Percentiles rank a stretch among this genome's conserved stretches.
Conservation (phyloP, 495 filamentous ascomycete species). For the Hypoxylon cercidicola region DNA sequence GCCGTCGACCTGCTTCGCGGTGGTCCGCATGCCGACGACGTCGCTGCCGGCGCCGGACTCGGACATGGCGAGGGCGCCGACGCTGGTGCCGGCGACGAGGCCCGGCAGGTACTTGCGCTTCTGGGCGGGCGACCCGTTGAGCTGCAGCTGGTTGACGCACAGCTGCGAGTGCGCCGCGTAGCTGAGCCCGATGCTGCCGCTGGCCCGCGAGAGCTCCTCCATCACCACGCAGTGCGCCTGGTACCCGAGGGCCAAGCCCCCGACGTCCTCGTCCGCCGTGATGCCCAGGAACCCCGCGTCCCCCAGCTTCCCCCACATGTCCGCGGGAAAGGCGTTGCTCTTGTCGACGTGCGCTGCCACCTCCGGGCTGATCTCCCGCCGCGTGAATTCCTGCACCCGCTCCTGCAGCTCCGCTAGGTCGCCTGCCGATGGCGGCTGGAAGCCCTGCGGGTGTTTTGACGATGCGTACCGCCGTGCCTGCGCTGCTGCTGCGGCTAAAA, state of each 20-base stretch:
- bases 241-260: slow-evolving; percentile 91
- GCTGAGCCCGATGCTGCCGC: slow-evolving; percentile 86
- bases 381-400: slow-evolving; percentile 89
- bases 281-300: slow-evolving; percentile 92
- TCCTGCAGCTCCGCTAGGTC: slow-evolving; percentile 89
- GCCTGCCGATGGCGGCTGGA: slow-evolving; percentile 75
- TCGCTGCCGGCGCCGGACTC: slow-evolving; percentile 92
- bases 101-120: slow-evolving; percentile 83
- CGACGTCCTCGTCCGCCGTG: slow-evolving; percentile 93
- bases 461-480: slow-evolving; percentile 61
- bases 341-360: slow-evolving; percentile 84
- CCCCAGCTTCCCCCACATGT: slow-evolving; percentile 95
- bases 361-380: slow-evolving; percentile 85
- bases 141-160: slow-evolving; percentile 94
- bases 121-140: slow-evolving; percentile 84
- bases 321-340: slow-evolving; percentile 84
- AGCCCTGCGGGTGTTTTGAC: slow-evolving; percentile 88
- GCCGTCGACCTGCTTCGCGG: slow-evolving; percentile 80
- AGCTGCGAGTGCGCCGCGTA: slow-evolving; percentile 98
- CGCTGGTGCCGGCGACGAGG: slow-evolving; percentile 80
- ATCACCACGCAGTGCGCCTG: slow-evolving; percentile 97
- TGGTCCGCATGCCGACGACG: slow-evolving; percentile 94
- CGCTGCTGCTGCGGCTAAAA: slow-evolving; percentile 27
- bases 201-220: slow-evolving; percentile 78
- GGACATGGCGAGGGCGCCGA: slow-evolving; percentile 95